Evolutionary conservation across 257 asterid species (phyloP), one percentile per base, ranked within the genome.

Genomic region (Ilex asprella): DNA sequence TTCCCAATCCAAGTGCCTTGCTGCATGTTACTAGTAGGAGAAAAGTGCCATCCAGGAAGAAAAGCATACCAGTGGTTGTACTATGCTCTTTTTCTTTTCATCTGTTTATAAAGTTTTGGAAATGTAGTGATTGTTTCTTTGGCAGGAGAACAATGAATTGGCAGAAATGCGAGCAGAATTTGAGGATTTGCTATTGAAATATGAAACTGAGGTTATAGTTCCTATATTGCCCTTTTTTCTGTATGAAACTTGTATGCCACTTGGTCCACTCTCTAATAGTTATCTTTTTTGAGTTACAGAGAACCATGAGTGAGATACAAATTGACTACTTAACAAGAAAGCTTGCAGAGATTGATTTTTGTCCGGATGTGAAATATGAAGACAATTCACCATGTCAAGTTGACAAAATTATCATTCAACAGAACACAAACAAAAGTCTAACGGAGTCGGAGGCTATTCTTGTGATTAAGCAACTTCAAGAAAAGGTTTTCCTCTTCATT

Each of bases 1-100:
- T 86, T 70, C 96, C 95, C 50, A 84, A 77, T 55, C 87, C 93
- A 52, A 76, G 56, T 72, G 80, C 89, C 70, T 69, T 92, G 67
- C 76, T 83, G 81, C 85, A 85, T 79, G 95, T 92, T 65, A 92
- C 99, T 72, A 89, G 82, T 69, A 76, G 99, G 80, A 83, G 80
- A 78, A 92, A 86, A 81, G 73, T 70, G 65, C 78, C 85, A 11
- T 69, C 76, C 61, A 72, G 85, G 73, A 82, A 81, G 73, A 80
- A 81, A 77, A 86, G 87, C 78, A 75, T 67, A 69, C 81, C 71
- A n/a, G 75, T 58, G 89, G 99, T 92, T n/a, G 56, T 72, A 67
- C 63, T 73, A 39, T 60, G 54, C 58, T 30, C 29, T 49, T 59
- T 2, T 58, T 49, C 49, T 39, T 14, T 31, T 41, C 49, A 52